Base-by-base conservation (phyloP, 1,284 basidiomycete genomes). In the Bondarzewia mesenterica region DNA sequence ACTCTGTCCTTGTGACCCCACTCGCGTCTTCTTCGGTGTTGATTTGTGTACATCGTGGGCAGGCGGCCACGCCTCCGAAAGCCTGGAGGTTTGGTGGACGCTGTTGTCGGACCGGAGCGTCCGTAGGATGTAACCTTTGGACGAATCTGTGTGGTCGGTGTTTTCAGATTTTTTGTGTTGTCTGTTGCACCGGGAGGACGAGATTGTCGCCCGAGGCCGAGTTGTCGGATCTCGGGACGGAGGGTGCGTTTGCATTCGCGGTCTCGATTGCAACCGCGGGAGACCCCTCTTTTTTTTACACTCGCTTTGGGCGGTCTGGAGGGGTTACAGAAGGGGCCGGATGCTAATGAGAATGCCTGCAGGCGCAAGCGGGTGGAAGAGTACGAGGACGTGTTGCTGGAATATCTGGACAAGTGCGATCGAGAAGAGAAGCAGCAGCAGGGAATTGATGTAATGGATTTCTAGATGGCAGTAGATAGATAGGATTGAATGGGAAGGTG, bases 311-410 rank as follows among this genome's bases (percentile, higher is more conserved):
- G n/a, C n/a, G n/a, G n/a, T n/a, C n/a, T n/a, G n/a, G n/a, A n/a
- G n/a, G n/a, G n/a, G n/a, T n/a, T n/a, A n/a, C n/a, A n/a, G n/a
- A n/a, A n/a, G n/a, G n/a, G n/a, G n/a, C n/a, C n/a, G n/a, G n/a
- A 32, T 32, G 29, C n/a, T 32, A 12, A 32, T 32, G 29, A 12
- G 29, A n/a, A n/a, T 32, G 29, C 29, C 10, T 32, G 25, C 52
- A 70, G 68, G 46, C 82, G 82, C 63, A 88, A 86, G 60, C 82
- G 78, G 18, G 74, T 72, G 49, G 59, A 62, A 15, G 63, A 73
- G 45, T 82, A 72, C 58, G 63, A 63, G 22, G 69, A 73, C 5
- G 59, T 65, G 16, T 61, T 81, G 42, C 58, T 82, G 35, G 61
- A 63, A 4, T 77, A 70, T 58, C 59, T 82, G 41, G 80, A 82